Base-by-base conservation (phyloP, 192 early-diverging fungal species). In the Backusella sp. region DNA sequence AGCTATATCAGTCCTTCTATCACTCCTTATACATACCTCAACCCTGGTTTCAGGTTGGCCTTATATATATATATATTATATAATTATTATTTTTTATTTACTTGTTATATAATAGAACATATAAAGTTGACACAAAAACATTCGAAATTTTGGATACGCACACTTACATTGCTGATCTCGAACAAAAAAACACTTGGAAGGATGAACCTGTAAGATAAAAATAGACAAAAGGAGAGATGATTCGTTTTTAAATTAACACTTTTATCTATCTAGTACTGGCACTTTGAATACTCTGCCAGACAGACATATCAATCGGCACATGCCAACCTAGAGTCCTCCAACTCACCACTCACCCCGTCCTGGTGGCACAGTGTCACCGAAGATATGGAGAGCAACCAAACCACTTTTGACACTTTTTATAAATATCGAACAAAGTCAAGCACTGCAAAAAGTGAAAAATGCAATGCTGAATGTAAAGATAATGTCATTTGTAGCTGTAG, bases 301-400 rank as follows among this genome's bases (percentile, higher is more conserved):
- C 49, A 83, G 23, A 77, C 83, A 21, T 88, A 83, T 36, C 42
- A 73, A 19, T 75, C 80, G 11, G 42, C 75, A 39, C 9, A 39
- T 5, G 76, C 73, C 8, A 2, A 32, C 11, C 70, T 84, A 3
- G 66, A 81, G 6, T 72, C 66, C 42, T 67, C 69, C 6, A 73
- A 62, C 11, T 15, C 36, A 5, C 85, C 87, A 1, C 72, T 86
- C 17, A 76, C 79, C 5, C 77, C 86, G 0, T 76, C 76, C 21
- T 88, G 86, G 86, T 86, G 86, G 86, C 86, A 88, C 44, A 81
- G 84, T 14, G 84, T 88, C 9, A 88, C 86, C 19, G 68, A 44
- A 5, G 70, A 65, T 9, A 84, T 86, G 53, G 84, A 88, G 52
- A 72, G 34, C 21, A 78, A 66, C 30, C 56, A 66, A 0, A 67